Base-by-base conservation (phyloP, 495 filamentous ascomycete genomes). In the Tetracladium setigerum region DNA sequence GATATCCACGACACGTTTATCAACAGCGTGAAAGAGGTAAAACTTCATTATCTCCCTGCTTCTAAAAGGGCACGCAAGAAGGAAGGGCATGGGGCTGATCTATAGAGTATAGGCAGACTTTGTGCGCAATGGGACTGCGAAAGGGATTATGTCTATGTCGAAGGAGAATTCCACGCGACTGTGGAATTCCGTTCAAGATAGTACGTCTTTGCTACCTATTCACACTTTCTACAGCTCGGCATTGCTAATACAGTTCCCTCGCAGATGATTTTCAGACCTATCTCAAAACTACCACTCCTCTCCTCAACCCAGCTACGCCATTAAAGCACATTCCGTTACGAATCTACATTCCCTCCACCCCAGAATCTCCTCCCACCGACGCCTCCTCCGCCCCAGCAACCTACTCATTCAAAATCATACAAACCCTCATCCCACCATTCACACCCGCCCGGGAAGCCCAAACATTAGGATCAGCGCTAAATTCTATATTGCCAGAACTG, bases 1-100 rank as follows among this genome's bases (percentile, higher is more conserved):
- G 82, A 95, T 50, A 94, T 77, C 14, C 80, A 84, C 46, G 92
- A 97, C 62, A 84, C 89, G 0, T 97, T 89, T 61, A 87, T 94
- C 52, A 95, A 98, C 56, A 84, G 80, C 52, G 87, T 94, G 49
- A 99, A 97, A 64, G 91, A 95, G 68, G 78, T 75, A 58, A 57
- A 54, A 12, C n/a, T 9, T 57, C 30, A 8, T 34, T 5, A 14
- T 34, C 7, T 33, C 33, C 14, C 12, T 9, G n/a, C n/a, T n/a
- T n/a, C n/a, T n/a, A n/a, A n/a, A n/a, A n/a, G n/a, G n/a, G n/a
- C 18, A 11, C 18, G 16, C 48, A 50, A 41, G 22, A 9, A 34
- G n/a, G 30, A n/a, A 30, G 46, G 40, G 30, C 41, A 32, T 6
- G 22, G n/a, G n/a, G n/a, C n/a, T n/a, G n/a, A n/a, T n/a, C n/a